Base-by-base conservation (phyloP, 1,284 basidiomycete genomes). In the Ustilago sp. region DNA sequence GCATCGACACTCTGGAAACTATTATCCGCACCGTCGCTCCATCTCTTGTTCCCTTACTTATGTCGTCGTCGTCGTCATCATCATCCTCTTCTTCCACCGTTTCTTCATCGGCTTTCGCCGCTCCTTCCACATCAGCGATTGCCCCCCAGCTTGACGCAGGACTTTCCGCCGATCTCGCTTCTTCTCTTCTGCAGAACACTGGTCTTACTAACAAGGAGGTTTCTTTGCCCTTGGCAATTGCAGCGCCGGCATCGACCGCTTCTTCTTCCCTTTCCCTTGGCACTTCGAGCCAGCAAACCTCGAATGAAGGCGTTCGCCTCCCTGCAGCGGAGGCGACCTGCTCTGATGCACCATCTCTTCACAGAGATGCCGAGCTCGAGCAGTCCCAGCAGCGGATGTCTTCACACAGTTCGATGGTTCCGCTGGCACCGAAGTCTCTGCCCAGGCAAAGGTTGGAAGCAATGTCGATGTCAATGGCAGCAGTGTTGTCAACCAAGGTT, bases 261-360 rank as follows among this genome's bases (percentile, higher is more conserved):
- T 68, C 74, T 64, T 61, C 65, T n/a, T 34, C 63, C 68, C 54
- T 60, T 54, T 64, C 65, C 53, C 39, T 57, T 60, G 55, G 48
- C 68, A 51, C 58, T 68, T 63, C 38, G 35, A 34, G 54, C 64
- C 69, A 67, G 53, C 62, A 63, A 67, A 60, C 64, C 61, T 73
- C 70, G 41, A 68, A 65, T 35, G 68, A 74, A 68, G 71, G 72
- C 79, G 79, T 80, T 84, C 70, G 81, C 80, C 83, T 84, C 78
- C 83, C 83, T 72, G 83, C 83, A 84, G 83, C 74, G 83, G 79
- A 84, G 83, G 81, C 77, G 80, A 82, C 77, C 78, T 74, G 77
- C 68, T 64, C 59, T 72, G 61, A 68, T 58, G 62, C 66, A 70
- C 66, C 67, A 68, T 68, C 63, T 70, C 51, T 47, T 63, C 13